A percentile compares a stretch with the other conserved stretches of the same genome.
Evolutionary conservation across 2,329 filamentous ascomycete genomes (phyloP).

Genomic region (Chaetothyriales sp.): DNA sequence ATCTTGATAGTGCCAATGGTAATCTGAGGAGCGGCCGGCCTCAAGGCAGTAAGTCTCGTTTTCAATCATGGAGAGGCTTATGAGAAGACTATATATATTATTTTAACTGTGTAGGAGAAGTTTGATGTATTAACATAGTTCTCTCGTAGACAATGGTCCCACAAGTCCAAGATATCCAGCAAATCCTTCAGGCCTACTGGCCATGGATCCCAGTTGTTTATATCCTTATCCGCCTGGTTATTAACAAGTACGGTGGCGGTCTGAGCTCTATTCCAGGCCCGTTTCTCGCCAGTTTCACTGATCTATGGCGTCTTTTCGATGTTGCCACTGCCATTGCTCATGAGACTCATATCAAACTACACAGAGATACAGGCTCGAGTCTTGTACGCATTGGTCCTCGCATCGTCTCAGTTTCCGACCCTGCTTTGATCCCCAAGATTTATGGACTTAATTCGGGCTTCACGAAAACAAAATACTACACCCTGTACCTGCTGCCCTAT

Average conservation of each 20-base stretch:
- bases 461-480: slow-evolving; percentile 43
- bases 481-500: slow-evolving; percentile 10
- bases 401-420: slow-evolving; percentile 55
- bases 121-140: too few species aligned
- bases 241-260: slow-evolving; percentile 11
- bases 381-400: slow-evolving; percentile 64
- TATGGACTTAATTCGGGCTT: slow-evolving; percentile 73
- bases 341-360: slow-evolving; percentile 50
- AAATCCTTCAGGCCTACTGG: slow-evolving; percentile 4
- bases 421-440: slow-evolving; percentile 56
- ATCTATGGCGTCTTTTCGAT: slow-evolving; percentile 61
- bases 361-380: slow-evolving; percentile 52
- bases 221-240: slow-evolving; percentile 7
- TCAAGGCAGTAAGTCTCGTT: too few species aligned
- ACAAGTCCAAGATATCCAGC: neutral
- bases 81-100: too few species aligned
- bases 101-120: too few species aligned
- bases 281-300: slow-evolving; percentile 49
- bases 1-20: too few species aligned
- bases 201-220: slow-evolving; percentile 2
- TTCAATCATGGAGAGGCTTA: too few species aligned
- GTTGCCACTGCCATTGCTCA: slow-evolving; percentile 50
- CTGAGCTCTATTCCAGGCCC: slow-evolving; percentile 48
- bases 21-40: too few species aligned
- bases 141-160: too few species aligned